Base-by-base conservation (phyloP, 2,329 filamentous ascomycete species). In the Clonostachys rhizophaga region DNA sequence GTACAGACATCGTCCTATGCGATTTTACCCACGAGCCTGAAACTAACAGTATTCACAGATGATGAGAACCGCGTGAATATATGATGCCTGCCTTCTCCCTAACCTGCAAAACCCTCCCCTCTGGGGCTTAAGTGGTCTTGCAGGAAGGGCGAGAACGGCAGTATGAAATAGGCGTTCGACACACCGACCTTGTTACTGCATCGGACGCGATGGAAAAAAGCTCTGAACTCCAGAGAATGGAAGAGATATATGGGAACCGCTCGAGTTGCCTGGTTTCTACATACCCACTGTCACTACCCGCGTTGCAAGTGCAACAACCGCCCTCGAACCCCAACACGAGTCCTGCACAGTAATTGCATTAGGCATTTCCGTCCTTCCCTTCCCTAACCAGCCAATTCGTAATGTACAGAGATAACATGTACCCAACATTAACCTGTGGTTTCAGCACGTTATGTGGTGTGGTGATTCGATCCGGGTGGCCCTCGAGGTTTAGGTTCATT, bases 61-160 rank as follows among this genome's bases (percentile, higher is more conserved):
- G 92, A 99, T 97, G 94, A 99, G 95, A 96, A 89, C 89, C 83
- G 89, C 83, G 92, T 97, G 94, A 86, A 70, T 75, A 84, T 84
- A 89, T 95, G 94, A 97, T 77, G 76, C 67, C 79, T 87, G 58
- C 78, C 75, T 78, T 75, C 71, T 78, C 73, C 73, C 77, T 74
- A 77, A 75, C 74, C 78, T 74, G 74, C 73, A 74, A 78, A 81
- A 88, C 89, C 92, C 91, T 96, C 87, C 42, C 86, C 83, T 72
- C 79, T 72, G 74, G 84, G 88, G 91, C 91, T 88, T 68, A 90
- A 96, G 94, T 79, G 92, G 89, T 86, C 78, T 78, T 79, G 71
- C 73, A 79, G 83, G 69, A 71, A 75, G 71, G 74, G 76, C 70
- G 70, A 75, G 73, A 71, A 47, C 71, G 82, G 81, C 72, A 87